Evolutionary conservation across 306 rosid species (phyloP).

Genomic region (Lathyrus tuberosus): DNA sequence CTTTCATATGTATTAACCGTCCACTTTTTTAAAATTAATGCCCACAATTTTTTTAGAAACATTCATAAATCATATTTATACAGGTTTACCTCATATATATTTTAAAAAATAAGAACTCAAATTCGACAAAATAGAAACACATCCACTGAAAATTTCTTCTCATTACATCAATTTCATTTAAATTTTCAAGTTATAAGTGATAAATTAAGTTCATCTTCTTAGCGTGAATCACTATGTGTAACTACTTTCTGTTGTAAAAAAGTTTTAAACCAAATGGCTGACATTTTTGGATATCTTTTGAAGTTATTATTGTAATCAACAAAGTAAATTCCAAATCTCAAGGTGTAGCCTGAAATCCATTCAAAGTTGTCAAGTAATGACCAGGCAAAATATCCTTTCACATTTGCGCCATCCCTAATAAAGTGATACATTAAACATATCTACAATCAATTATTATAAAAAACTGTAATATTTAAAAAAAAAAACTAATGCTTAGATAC

Average conservation of each 20-base stretch:
- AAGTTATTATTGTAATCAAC: slow-evolving; percentile 50
- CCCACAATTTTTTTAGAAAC: too few relatives aligned
- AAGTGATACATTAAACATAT: neutral
- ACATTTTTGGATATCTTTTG: slow-evolving; percentile 57
- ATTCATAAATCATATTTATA: too few relatives aligned
- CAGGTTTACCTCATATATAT: too few relatives aligned
- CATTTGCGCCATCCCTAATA: slow-evolving; percentile 53
- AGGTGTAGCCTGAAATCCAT: slow-evolving; percentile 52
- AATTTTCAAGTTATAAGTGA: neutral
- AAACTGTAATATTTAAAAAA: neutral
- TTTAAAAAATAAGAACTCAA: too few relatives aligned
- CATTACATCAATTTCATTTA: neutral
- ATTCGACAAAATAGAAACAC: too few relatives aligned
- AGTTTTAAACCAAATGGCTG: slow-evolving; percentile 36
- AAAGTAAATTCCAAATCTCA: slow-evolving; percentile 53
- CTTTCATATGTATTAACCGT: too few relatives aligned
- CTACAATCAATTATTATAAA: neutral
- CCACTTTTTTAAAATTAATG: too few relatives aligned
- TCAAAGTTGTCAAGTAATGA: slow-evolving; percentile 61
- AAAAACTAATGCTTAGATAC: neutral
- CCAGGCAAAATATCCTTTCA: slow-evolving; percentile 77
- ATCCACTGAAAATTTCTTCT: too few relatives aligned
- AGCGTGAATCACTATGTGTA: neutral
- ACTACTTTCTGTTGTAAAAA: slow-evolving; percentile 18
- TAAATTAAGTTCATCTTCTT: neutral